A percentile compares a stretch with the other conserved stretches of the same genome.
These are phyloP conservation scores for Rhazya stricta DNA, from an alignment of 257 asterid genomes.

Conservation along the genomic window DNA sequence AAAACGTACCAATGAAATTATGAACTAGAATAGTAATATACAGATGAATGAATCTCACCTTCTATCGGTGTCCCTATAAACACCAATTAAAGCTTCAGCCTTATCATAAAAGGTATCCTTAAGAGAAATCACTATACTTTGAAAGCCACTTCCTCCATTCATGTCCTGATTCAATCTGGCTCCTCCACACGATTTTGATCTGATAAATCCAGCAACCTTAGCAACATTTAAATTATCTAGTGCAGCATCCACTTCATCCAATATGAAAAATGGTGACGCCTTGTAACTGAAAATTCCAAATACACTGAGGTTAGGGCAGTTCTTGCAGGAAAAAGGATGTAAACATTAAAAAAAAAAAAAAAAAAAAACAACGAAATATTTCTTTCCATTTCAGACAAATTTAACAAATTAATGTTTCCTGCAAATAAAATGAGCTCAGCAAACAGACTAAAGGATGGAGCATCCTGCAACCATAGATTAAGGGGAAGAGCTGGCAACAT, in stretches of 20 bases:
- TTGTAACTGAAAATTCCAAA: slow-evolving; percentile 58
- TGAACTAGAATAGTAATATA: background rate
- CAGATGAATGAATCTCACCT: slow-evolving; percentile 42
- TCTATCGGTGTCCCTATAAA: slow-evolving; percentile 76
- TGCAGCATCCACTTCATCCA: slow-evolving; percentile 99
- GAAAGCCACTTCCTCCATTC: slow-evolving; percentile 73
- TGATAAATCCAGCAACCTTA: slow-evolving; percentile 92
- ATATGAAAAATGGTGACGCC: slow-evolving; percentile 94
- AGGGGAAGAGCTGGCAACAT: background rate
- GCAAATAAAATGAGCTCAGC: background rate
- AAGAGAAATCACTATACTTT: slow-evolving; percentile 94
- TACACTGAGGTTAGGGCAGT: slow-evolving; percentile 5
- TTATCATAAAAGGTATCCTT: slow-evolving; percentile 94
- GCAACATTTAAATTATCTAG: slow-evolving; percentile 90
- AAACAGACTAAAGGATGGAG: background rate
- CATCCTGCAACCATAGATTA: background rate
- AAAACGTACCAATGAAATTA: background rate
- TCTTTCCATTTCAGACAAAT: background rate
- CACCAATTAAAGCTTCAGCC: slow-evolving; percentile 98
- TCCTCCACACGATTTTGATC: slow-evolving; percentile 84
- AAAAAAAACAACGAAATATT: background rate
- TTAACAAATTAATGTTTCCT: background rate
- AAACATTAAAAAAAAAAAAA: background rate
- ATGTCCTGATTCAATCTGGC: slow-evolving; percentile 42
- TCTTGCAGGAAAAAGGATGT: background rate